phyloP scores from a whole-genome alignment of 1,284 basidiomycete genomes.

The Ceratobasidium sp. region DNA sequence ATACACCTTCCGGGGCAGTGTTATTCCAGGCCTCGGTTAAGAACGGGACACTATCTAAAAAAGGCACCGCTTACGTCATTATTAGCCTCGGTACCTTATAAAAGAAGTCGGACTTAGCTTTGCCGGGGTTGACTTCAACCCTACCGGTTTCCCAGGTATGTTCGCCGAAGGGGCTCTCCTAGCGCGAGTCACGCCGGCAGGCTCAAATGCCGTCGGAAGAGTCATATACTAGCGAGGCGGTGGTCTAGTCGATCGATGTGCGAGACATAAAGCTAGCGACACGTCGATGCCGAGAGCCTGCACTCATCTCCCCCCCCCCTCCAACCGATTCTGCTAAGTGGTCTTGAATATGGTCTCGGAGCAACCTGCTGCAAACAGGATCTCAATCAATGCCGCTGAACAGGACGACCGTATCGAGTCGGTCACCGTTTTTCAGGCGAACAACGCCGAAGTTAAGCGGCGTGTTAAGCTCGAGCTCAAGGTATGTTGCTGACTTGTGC shows the following conservation, averaged over 20 bases:
- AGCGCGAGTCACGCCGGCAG: too few relatives aligned
- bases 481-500: not conserved
- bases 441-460: constrained; percentile 25
- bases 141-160: constrained; percentile 45
- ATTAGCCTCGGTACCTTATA: not conserved
- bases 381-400: constrained; percentile 20
- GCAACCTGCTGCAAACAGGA: not conserved
- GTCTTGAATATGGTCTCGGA: constrained; percentile 1
- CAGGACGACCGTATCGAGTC: constrained; percentile 28
- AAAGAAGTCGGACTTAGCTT: not conserved
- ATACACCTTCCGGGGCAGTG: too few relatives aligned
- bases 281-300: not conserved
- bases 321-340: too few relatives aligned
- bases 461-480: constrained; percentile 30
- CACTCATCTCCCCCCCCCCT: too few relatives aligned
- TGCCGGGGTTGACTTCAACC: too few relatives aligned
- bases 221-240: not conserved
- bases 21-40: too few relatives aligned
- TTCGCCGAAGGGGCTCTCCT: constrained; percentile 43
- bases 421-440: constrained; percentile 21
- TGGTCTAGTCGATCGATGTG: too few relatives aligned
- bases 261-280: too few relatives aligned
- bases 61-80: not conserved
- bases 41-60: not conserved
- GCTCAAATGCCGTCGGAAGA: too few relatives aligned